Evolutionary conservation across 2,329 filamentous ascomycete genomes (phyloP), one percentile per base, ranked within the genome.

Genomic region (Trichothecium roseum): DNA sequence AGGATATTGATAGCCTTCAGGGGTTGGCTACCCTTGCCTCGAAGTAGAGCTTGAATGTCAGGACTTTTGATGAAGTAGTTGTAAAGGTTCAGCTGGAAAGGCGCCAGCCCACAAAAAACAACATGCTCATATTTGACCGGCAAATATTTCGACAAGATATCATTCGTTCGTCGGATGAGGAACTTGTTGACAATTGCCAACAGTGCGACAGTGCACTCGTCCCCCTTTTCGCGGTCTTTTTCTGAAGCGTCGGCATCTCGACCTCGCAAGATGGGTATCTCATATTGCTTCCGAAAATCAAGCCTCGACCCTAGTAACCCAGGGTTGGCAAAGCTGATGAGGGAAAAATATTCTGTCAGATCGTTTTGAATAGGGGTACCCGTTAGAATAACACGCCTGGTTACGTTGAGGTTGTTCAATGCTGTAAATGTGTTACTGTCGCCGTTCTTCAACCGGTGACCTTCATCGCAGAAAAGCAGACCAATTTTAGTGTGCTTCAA

Each of bases 51-150:
- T 54, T 93, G 87, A 50, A 98, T 96, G 41, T 94, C 85, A 0
- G 91, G 89, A 40, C 88, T 95, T 34, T 83, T 85, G 57, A 98
- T 88, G 58, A 98, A 98, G 58, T 95, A 85, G 51, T 94, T 94
- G 67, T 98, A 98, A 2, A 98, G 66, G 45, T 85, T 84, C 37
- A 87, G 72, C 57, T 98, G 91, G 62, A 98, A 96, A 0, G 84
- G 84, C 13, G 91, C 83, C 31, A 94, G 71, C 48, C 89, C 89
- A 69, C 91, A 98, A 62, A 98, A 98, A 1, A 98, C 91, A 20
- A 98, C 91, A 55, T 98, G 91, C 59, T 98, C 91, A 59, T 98
- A 98, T 64, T 98, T 98, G 64, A 96, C 80, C 0, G 91, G 91
- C 40, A 98, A 64, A 53, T 98, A 98, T 57, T 98, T 98, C 35